phyloP scores from a whole-genome alignment of 2,329 filamentous ascomycete genomes.

The Fonsecaea monophora region DNA sequence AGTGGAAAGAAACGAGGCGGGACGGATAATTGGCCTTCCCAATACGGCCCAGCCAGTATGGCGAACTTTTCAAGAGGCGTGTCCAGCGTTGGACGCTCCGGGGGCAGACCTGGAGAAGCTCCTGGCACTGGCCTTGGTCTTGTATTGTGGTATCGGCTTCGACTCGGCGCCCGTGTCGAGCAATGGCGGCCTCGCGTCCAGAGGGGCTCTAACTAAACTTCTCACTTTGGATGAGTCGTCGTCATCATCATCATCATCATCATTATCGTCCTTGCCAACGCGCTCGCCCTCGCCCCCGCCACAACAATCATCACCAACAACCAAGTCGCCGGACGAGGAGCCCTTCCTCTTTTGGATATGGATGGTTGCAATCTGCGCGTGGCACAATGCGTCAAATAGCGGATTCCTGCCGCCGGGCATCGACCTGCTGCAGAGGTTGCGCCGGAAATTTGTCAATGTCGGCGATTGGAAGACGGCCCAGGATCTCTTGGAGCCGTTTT shows the following conservation, averaged over 20 bases:
- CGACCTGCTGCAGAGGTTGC: constrained; percentile 14
- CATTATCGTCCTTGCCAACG: too few relatives aligned
- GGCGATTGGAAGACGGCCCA: background rate
- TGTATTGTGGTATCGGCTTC: constrained; percentile 20
- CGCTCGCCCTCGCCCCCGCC: too few relatives aligned
- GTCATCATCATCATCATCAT: too few relatives aligned
- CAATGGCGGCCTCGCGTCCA: constrained; percentile 13
- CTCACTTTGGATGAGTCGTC: background rate
- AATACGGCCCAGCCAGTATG: constrained; percentile 15
- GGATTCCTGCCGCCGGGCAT: constrained; percentile 14
- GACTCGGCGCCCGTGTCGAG: constrained; percentile 19
- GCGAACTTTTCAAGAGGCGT: constrained; percentile 21
- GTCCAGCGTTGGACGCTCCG: constrained; percentile 14
- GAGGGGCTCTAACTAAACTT: constrained; percentile 4
- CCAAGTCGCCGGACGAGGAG: constrained; percentile 4
- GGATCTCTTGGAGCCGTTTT: constrained; percentile 8
- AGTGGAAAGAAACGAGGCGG: background rate
- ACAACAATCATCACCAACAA: too few relatives aligned
- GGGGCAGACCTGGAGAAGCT: constrained; percentile 10
- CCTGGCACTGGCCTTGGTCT: constrained; percentile 9
- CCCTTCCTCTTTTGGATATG: constrained; percentile 18
- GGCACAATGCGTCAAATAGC: constrained; percentile 14
- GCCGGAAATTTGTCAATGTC: constrained; percentile 2
- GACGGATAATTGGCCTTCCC: constrained; percentile 11
- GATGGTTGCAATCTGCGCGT: constrained; percentile 15